Evolutionary conservation across 148 eudicot species (phyloP), one percentile per base, ranked within the genome.

Genomic region (Arbutus unedo): DNA sequence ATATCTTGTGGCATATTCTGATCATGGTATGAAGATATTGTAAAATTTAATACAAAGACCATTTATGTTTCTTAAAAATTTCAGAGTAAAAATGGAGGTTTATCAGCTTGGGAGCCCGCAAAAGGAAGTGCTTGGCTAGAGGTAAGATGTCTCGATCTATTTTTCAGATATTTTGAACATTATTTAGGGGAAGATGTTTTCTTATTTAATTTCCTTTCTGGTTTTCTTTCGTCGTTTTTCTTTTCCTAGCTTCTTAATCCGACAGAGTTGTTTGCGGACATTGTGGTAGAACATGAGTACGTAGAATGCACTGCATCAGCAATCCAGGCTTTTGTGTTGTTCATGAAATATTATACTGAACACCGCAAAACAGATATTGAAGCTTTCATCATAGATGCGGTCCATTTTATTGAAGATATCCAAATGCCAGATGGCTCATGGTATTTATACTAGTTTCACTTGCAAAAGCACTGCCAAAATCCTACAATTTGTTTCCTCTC

Each of bases 51-150:
- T 48, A 9, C 4, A 4, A n/a, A 5, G 41, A 16, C 6, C 5
- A 47, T 76, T 14, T 18, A 18, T 45, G 0, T 47, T 53, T 74
- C 0, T 57, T 66, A 56, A 21, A 53, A 1, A n/a, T 56, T 76
- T 54, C 79, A 90, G 94, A 87, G 89, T 64, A 55, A 79, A 81
- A 90, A 84, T 79, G 94, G 94, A 9, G 94, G 94, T 25, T 72
- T 87, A 60, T 4, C 91, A 38, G 90, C 85, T 51, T 91, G 90
- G 91, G 94, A 91, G 59, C 89, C 91, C 2, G 77, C 48, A 41
- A 78, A 77, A 50, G 81, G 88, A 11, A 78, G 67, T 2, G 72
- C 68, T 18, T 91, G 92, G 92, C 19, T 91, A 72, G 94, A 91
- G 94, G 94, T 91, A 56, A 59, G 6, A 23, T 49, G 2, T 76